Conservation (phyloP, 116 monocot species). For the Iris pallida region DNA sequence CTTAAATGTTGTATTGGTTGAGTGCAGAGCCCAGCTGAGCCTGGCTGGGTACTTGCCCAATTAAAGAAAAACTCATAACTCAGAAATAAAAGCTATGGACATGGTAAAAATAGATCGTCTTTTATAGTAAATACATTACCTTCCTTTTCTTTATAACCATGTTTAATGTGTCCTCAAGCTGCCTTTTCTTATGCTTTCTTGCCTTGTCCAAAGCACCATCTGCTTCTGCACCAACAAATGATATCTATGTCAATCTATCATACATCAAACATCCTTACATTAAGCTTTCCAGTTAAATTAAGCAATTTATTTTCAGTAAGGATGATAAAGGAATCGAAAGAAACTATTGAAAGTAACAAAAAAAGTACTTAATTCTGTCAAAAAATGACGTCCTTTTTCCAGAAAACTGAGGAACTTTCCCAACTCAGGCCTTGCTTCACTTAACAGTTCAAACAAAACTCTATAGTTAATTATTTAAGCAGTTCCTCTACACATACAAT, state of each 20-base stretch:
- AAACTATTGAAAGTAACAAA: no score
- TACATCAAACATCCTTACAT: background rate
- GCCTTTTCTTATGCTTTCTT: slow-evolving; percentile 97
- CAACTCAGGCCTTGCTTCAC: background rate
- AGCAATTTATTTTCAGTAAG: no score
- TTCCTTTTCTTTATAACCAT: slow-evolving; percentile 89
- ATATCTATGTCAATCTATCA: slow-evolving; percentile 7
- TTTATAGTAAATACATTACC: slow-evolving; percentile 19
- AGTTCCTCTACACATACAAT: slow-evolving; percentile 4
- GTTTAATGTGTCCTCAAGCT: slow-evolving; percentile 95
- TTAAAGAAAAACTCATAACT: no score
- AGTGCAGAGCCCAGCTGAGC: no score
- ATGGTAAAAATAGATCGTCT: no score
- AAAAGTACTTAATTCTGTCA: no score
- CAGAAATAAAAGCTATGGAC: no score
- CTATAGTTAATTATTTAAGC: background rate
- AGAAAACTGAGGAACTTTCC: background rate
- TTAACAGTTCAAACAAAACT: slow-evolving; percentile 3
- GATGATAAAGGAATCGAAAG: no score
- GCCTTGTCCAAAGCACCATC: slow-evolving; percentile 97
- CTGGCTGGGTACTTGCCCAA: no score
- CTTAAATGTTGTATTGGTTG: no score
- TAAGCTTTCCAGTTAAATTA: no score
- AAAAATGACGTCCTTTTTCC: background rate
- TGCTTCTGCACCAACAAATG: slow-evolving; percentile 52